Evolutionary conservation across 768 basidiomycete species (phyloP), one percentile per base, ranked within the genome.

Genomic region (Suillus sp.): DNA sequence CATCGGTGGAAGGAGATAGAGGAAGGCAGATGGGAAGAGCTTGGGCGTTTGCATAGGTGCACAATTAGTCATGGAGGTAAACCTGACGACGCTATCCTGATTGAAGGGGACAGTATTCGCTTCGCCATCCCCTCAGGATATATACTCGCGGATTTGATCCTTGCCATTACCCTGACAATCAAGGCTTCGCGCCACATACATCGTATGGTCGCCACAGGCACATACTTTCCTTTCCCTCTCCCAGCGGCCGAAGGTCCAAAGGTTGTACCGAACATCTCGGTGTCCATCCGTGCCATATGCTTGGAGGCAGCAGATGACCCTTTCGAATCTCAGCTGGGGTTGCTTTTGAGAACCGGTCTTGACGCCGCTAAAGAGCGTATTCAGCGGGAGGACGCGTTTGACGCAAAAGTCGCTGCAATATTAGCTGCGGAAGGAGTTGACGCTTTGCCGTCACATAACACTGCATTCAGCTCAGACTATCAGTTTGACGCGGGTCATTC

Each of bases 271-370:
- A 80, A 81, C 60, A 71, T 96, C 51, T 76, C 78, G 0, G 70
- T 96, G 51, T 78, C 72, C 11, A 74, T 95, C 57, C 79, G 81
- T n/a, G 80, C 80, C 50, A 69, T 96, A 38, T 86, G 85, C 55
- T 69, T 93, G 10, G 95, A 97, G 74, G 88, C 88, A 30, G 85
- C 87, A 27, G 96, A 99, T 73, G 92, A 95, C 68, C 84, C 88
- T 1, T 86, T 97, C 62, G 96, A 99, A 74, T 83, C 84, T 18
- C 85, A 81, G 64, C 76, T 97, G 22, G 90, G 86, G 40, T 79
- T 90, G 10, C 91, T 93, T 35, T 92, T 86, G 81, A 81, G 84
- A 63, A 83, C 86, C 55, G 95, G 93, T 0, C 76, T 84, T 42
- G 84, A 86, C 43, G 95, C 94, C 55, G 87, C 88, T 45, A 83